Evolutionary conservation across 208 protist species (phyloP), one percentile per base, ranked within the genome.

Genomic region (Acanthamoeba healyi): DNA sequence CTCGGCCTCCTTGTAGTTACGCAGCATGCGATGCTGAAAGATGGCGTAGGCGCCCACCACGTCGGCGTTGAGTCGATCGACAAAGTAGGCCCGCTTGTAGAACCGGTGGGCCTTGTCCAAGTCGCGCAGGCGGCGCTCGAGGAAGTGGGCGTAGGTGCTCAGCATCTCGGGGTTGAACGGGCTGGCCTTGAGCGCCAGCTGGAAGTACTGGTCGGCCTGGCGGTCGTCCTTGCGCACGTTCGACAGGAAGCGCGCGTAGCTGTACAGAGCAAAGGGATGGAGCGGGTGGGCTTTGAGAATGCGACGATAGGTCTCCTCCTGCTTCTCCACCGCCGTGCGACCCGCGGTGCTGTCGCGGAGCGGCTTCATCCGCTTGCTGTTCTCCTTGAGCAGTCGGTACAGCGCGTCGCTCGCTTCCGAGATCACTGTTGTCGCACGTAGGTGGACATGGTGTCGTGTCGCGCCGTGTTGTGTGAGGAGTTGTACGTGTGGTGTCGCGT

Each of bases 41-140:
- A 86, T 61, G 44, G 77, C 77, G 7, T 86, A 86, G 29, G 77
- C 40, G 0, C 77, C 40, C 77, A 86, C 40, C 9, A 86, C 46
- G 29, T 86, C 77, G 14, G 77, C 77, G 77, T 86, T 86, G 44
- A 10, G 46, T 32, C 77, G 38, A 29, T 86, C 77, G 77, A 58
- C 77, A 36, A 86, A 86, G 32, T 86, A 86, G 77, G 77, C 77
- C 24, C 77, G 77, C 44, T 58, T 51, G 77, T 86, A 86, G 77
- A 61, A 86, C 15, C 77, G 77, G 24, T 86, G 77, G 44, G 77
- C 77, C 44, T 86, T 86, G 44, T 32, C 22, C 14, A 86, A 24
- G 77, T 86, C 77, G 29, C 77, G 44, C 77, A 58, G 19, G 22
- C 77, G 77, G 12, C 77, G 77, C 44, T 86, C 77, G 29, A 58